phyloP scores from a whole-genome alignment of 768 basidiomycete species.

The Tubosaeta sp. region DNA sequence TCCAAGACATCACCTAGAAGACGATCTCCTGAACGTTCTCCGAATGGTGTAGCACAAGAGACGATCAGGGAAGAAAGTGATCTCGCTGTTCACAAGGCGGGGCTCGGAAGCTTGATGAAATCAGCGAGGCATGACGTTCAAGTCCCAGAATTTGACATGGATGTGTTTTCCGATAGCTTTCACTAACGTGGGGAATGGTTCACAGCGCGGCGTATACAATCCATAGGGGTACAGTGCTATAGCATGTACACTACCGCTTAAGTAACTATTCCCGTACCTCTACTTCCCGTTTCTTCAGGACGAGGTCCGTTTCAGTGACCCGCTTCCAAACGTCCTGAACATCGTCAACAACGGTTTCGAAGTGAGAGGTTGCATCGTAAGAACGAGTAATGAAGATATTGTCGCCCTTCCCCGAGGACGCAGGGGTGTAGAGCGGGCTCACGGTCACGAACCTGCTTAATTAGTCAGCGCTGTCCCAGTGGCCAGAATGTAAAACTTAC shows the following conservation, averaged over 20 bases:
- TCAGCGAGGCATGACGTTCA: conserved; percentile 85
- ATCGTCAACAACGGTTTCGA: conserved; percentile 97
- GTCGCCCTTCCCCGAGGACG: conserved; percentile 73
- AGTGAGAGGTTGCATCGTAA: conserved; percentile 98
- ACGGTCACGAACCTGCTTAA: conserved; percentile 79
- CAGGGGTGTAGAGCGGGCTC: conserved; percentile 84
- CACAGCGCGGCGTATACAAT: conserved; percentile 2
- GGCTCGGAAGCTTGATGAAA: conserved; percentile 81
- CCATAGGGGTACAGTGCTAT: conserved; percentile 9
- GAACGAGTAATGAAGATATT: conserved; percentile 97
- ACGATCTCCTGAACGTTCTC: conserved; percentile 42
- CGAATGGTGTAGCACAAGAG: conserved; percentile 20
- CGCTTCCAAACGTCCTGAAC: conserved; percentile 96
- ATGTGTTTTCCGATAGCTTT: conserved; percentile 52
- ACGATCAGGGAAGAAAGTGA: conserved; percentile 50
- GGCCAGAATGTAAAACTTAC: conserved; percentile 36
- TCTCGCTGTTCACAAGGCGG: conserved; percentile 61
- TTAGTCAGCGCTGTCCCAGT: conserved; percentile 6
- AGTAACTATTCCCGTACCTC: conserved; percentile 48
- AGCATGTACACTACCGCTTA: conserved; percentile 8
- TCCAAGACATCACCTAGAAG: conserved; percentile 55
- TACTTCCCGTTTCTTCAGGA: conserved; percentile 83
- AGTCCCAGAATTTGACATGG: conserved; percentile 87
- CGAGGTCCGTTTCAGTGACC: conserved; percentile 70
- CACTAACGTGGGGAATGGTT: background rate